These are phyloP conservation scores for Parsonsia alboflavescens DNA, from an alignment of 257 asterid genomes.

Conservation along the genomic window DNA sequence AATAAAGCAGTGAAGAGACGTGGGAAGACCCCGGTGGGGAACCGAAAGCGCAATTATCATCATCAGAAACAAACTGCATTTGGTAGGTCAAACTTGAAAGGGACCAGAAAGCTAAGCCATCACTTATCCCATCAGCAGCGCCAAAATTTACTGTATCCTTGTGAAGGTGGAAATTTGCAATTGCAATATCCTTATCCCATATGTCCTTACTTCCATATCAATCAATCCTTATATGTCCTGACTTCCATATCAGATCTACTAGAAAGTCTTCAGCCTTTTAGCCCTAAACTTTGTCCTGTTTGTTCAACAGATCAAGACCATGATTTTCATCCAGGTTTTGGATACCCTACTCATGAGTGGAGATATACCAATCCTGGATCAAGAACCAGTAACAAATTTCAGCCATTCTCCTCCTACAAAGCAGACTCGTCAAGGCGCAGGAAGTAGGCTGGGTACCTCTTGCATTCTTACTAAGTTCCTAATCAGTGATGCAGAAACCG, in stretches of 20 bases:
- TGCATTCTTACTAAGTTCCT: not conserved
- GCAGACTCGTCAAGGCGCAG: constrained; percentile 2
- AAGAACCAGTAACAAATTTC: not conserved
- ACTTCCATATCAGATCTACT: not conserved
- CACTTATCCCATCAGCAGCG: constrained; percentile 23
- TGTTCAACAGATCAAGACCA: not conserved
- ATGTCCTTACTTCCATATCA: constrained; percentile 11
- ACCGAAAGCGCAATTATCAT: constrained; percentile 17
- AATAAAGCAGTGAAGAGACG: constrained; percentile 14
- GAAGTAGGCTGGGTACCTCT: not conserved
- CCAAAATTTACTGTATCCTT: constrained; percentile 19
- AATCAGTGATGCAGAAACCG: not conserved
- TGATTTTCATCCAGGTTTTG: not conserved
- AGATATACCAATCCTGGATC: not conserved
- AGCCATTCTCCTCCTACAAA: constrained; percentile 2
- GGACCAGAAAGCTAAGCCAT: constrained; percentile 17
- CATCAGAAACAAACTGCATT: constrained; percentile 15
- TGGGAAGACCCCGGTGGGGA: constrained; percentile 23
- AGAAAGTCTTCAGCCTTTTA: not conserved
- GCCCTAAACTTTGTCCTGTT: not conserved
- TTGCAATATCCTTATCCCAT: constrained; percentile 11
- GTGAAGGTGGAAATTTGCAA: constrained; percentile 25
- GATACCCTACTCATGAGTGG: not conserved
- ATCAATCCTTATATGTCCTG: constrained; percentile 10
- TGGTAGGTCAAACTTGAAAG: constrained; percentile 17